These are phyloP conservation scores for Phylloporus sp. DNA, from an alignment of 768 basidiomycete species.

Conservation along the genomic window DNA sequence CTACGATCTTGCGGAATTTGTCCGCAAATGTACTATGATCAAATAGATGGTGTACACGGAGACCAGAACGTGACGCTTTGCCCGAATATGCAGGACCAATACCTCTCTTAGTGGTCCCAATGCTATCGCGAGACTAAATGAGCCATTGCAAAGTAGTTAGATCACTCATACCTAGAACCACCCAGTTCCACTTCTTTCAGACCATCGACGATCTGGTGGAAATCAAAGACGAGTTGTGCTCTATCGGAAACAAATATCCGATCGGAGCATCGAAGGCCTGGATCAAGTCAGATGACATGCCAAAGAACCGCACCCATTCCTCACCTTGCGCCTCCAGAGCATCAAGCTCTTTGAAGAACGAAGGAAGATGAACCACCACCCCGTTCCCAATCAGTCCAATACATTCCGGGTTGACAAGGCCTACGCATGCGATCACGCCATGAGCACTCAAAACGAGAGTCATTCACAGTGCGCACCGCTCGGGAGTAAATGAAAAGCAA, in stretches of 20 bases:
- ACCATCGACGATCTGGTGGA: constrained; percentile 99
- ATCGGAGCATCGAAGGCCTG: constrained; percentile 80
- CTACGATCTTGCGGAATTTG: constrained; percentile 94
- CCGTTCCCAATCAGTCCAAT: constrained; percentile 87
- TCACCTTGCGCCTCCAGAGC: constrained; percentile 77
- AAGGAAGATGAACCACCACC: constrained; percentile 94
- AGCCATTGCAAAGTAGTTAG: background rate
- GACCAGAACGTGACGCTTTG: constrained; percentile 93
- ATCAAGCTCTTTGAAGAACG: constrained; percentile 92
- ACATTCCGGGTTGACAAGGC: constrained; percentile 46
- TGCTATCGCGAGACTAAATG: constrained; percentile 41
- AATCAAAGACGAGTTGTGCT: constrained; percentile 96
- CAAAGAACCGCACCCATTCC: background rate
- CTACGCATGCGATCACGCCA: background rate
- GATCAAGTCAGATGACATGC: constrained; percentile 2
- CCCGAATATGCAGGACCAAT: constrained; percentile 98
- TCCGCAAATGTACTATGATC: constrained; percentile 76
- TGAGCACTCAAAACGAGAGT: background rate
- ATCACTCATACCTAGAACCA: constrained; percentile 57
- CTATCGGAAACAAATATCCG: constrained; percentile 93
- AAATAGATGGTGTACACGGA: constrained; percentile 95
- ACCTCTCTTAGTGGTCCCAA: constrained; percentile 96
- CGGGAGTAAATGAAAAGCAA: constrained; percentile 93
- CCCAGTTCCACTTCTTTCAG: constrained; percentile 97
- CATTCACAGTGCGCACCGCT: constrained; percentile 51